A percentile compares a stretch with the other conserved stretches of the same genome.
Evolutionary conservation across 2,329 filamentous ascomycete species (phyloP).

Genomic region (Colletotrichum acutatum): DNA sequence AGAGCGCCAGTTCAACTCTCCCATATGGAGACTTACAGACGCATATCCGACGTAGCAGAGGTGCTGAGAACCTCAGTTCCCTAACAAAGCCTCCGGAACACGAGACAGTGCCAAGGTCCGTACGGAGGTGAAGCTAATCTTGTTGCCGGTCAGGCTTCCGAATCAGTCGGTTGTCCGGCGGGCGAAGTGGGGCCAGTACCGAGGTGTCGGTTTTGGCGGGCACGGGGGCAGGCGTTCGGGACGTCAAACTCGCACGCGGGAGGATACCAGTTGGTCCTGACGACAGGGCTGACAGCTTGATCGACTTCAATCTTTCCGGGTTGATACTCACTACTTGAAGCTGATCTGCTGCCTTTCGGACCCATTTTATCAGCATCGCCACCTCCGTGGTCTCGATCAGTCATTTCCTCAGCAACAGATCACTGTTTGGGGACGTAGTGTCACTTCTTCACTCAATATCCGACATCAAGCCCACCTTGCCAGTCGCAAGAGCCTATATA

Average conservation of each 20-base stretch:
- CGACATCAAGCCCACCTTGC: constrained; percentile 6
- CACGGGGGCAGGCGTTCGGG: not conserved
- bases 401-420: constrained; percentile 12
- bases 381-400: constrained; percentile 17
- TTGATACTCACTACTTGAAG: not conserved
- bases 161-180: constrained; percentile 22
- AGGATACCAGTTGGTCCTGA: not conserved
- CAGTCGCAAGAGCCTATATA: not conserved
- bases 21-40: no score
- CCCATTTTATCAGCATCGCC: constrained; percentile 20
- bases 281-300: constrained; percentile 11
- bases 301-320: not conserved
- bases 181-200: constrained; percentile 2
- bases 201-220: not conserved
- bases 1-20: not conserved
- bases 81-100: not conserved
- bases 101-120: not conserved
- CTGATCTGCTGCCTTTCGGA: not conserved
- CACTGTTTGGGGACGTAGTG: not conserved
- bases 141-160: constrained; percentile 20
- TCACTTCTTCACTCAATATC: constrained; percentile 13
- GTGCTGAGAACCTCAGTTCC: no score
- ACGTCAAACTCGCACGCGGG: not conserved
- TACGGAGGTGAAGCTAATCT: constrained; percentile 1
- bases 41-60: not conserved